These are phyloP conservation scores for Gossypium raimondii DNA, from an alignment of 345 rosid genomes.

Conservation along the genomic window DNA sequence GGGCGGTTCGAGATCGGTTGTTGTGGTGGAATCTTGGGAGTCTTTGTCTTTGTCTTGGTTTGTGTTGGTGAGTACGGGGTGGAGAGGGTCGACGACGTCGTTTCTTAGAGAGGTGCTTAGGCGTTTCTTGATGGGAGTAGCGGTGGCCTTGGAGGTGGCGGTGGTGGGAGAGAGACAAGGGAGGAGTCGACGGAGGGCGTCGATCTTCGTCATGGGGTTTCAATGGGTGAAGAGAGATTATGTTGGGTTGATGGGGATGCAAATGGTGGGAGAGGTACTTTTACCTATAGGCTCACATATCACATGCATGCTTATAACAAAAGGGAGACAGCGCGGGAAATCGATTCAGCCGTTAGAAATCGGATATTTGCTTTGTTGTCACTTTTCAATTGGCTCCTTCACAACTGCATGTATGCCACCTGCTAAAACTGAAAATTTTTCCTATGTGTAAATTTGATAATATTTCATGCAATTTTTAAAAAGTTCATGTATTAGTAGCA, in stretches of 20 bases:
- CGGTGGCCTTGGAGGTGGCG: constrained; percentile 12
- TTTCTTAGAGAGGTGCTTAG: constrained; percentile 70
- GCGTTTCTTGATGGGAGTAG: constrained; percentile 50
- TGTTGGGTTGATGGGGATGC: neutral
- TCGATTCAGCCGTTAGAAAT: neutral
- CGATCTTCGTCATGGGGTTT: constrained; percentile 50
- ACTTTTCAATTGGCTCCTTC: neutral
- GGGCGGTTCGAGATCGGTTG: constrained; percentile 14
- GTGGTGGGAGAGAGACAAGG: constrained; percentile 47
- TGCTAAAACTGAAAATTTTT: neutral
- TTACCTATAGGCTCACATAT: neutral
- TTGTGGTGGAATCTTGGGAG: constrained; percentile 31
- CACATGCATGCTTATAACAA: neutral
- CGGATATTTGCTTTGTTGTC: neutral
- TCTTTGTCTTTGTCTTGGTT: constrained; percentile 13
- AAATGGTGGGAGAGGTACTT: neutral
- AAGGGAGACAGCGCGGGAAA: constrained; percentile 20
- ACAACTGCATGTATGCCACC: neutral
- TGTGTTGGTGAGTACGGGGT: constrained; percentile 7
- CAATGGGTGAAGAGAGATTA: neutral
- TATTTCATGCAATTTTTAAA: no score
- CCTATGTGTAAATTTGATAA: no score
- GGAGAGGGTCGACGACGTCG: constrained; percentile 20
- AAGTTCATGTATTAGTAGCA: no score
- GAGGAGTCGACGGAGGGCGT: constrained; percentile 67